Base-by-base conservation (phyloP, 805 yeast species). In the Lipomyces japonicus region DNA sequence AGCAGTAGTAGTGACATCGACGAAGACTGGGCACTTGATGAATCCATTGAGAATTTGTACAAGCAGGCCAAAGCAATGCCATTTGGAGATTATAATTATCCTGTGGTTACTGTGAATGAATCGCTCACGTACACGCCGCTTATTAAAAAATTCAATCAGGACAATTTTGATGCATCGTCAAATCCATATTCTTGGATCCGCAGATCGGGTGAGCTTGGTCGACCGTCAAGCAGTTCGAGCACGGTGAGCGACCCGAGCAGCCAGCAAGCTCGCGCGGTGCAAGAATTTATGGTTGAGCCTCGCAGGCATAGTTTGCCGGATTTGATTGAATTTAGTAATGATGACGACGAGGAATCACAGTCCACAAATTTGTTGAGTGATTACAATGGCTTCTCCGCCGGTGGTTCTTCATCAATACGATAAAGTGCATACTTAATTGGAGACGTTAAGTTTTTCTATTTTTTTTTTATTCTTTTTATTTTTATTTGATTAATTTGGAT, bases 21-120 rank as follows among this genome's bases (percentile, higher is more conserved):
- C 9, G 57, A 47, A 19, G 42, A 24, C 4, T 47, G 53, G 53
- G 42, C 26, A 12, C 28, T 62, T 18, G 67, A 63, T 34, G 53
- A 45, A 0, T 65, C 56, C 10, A 71, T 68, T 22, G 74, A 71
- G 32, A 51, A 39, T 5, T 30, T 71, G 30, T 72, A 66, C 45
- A 48, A 24, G 6, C 56, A 58, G 38, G 75, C 75, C 4, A 44
- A 65, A 21, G 48, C 53, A 3, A 54, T 65, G 28, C 50, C 50
- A 36, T 72, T 61, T 44, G 76, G 76, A 2, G 76, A 72, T 46
- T 71, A 68, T 55, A 69, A 72, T 48, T 71, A 68, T 48, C 74
- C 75, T 0, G 75, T 70, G 2, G 63, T 69, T 24, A 67, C 71
- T 0, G 73, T 26, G 55, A 67, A 21, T 14, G 58, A 55, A 31